These are phyloP conservation scores for Porcisia deanei DNA, from an alignment of 208 protist species.

Conservation along the genomic window DNA sequence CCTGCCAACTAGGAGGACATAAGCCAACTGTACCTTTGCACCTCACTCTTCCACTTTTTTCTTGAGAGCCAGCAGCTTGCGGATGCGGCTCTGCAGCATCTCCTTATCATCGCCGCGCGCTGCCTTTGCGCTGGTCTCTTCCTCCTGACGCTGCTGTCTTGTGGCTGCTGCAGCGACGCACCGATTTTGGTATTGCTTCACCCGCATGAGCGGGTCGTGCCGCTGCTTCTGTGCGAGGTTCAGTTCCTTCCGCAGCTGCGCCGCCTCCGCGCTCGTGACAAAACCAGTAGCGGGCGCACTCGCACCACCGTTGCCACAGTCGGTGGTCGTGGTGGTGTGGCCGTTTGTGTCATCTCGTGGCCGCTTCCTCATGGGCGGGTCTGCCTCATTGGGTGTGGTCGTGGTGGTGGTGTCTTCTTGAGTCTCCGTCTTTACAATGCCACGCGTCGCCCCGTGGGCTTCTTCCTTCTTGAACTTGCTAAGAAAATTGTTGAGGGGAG, in stretches of 20 bases:
- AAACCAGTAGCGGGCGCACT: conserved; percentile 43
- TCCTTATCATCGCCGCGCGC: conserved; percentile 17
- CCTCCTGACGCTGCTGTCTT: conserved; percentile 30
- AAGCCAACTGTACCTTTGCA: too few species aligned
- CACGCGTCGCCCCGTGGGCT: too few species aligned
- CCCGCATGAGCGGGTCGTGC: conserved; percentile 63
- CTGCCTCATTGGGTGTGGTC: neutral
- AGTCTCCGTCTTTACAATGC: neutral
- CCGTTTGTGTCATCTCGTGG: conserved; percentile 6
- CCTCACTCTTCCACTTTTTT: conserved; percentile 11
- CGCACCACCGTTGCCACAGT: neutral
- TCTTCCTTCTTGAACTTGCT: conserved; percentile 41
- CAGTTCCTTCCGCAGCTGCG: conserved; percentile 56
- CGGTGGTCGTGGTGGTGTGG: neutral
- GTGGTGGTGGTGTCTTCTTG: neutral
- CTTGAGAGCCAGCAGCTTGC: conserved; percentile 35
- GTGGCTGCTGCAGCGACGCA: conserved; percentile 65
- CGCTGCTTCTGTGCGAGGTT: conserved; percentile 69
- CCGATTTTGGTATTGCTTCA: conserved; percentile 63
- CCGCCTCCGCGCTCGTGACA: conserved; percentile 54
- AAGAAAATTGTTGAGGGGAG: conserved; percentile 18
- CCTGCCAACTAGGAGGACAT: too few species aligned
- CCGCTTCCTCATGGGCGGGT: neutral
- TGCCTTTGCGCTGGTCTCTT: conserved; percentile 12
- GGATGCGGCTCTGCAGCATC: conserved; percentile 41